Evolutionary conservation across 352 stramenopile species (phyloP).

Genomic region (Hyaloperonospora brassicae): DNA sequence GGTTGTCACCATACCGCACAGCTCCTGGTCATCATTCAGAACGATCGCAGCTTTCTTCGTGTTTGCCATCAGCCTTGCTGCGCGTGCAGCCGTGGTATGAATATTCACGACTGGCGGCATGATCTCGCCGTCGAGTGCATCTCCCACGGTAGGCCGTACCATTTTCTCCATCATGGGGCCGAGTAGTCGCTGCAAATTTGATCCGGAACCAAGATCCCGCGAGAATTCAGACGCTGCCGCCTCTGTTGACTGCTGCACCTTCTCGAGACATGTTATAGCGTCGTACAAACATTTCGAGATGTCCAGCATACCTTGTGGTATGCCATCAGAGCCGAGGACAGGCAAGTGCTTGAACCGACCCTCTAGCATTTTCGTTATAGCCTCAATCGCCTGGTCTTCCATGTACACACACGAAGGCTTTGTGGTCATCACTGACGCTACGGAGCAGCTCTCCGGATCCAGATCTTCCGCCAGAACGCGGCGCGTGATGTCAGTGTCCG

Average conservation of each 20-base stretch:
- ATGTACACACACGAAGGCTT: conserved; percentile 73
- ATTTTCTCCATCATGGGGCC: conserved; percentile 87
- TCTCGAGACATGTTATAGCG: conserved; percentile 81
- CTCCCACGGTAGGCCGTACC: conserved; percentile 74
- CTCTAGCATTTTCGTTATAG: conserved; percentile 86
- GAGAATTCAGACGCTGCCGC: conserved; percentile 72
- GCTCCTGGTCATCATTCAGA: conserved; percentile 47
- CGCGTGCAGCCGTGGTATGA: conserved; percentile 57
- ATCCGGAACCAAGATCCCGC: conserved; percentile 57
- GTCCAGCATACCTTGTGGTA: conserved; percentile 79
- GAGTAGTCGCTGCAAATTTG: conserved; percentile 63
- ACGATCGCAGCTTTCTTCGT: conserved; percentile 84
- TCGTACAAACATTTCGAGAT: conserved; percentile 88
- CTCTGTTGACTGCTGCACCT: conserved; percentile 80
- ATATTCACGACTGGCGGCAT: conserved; percentile 73
- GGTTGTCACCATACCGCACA: conserved; percentile 80
- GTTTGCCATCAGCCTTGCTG: conserved; percentile 77
- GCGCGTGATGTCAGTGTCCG: conserved; percentile 79
- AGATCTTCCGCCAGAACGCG: conserved; percentile 76
- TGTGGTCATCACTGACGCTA: conserved; percentile 79
- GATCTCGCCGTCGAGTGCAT: conserved; percentile 70
- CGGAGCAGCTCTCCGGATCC: conserved; percentile 67
- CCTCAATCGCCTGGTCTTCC: conserved; percentile 77
- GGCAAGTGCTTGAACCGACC: conserved; percentile 84
- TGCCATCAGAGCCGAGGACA: conserved; percentile 60